These are phyloP conservation scores for Coemansia sp. DNA, from an alignment of 192 early-diverging fungal species.

Conservation along the genomic window DNA sequence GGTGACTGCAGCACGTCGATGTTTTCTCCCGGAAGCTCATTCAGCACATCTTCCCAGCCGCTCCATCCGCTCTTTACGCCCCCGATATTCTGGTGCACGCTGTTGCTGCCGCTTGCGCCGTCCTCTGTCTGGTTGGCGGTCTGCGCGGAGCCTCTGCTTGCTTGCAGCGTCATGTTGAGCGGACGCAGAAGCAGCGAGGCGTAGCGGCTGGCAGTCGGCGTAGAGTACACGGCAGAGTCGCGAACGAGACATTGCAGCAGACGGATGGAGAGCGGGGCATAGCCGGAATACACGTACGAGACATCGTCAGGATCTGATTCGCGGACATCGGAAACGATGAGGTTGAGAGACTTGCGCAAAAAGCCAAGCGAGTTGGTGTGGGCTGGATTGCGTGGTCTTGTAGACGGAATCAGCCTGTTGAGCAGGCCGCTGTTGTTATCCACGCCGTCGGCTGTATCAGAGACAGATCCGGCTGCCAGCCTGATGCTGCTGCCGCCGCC, in stretches of 20 bases:
- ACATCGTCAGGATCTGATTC: slow-evolving; percentile 85
- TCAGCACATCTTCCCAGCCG: slow-evolving; percentile 85
- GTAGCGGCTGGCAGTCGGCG: slow-evolving; percentile 37
- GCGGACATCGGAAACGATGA: slow-evolving; percentile 87
- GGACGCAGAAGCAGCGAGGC: slow-evolving; percentile 42
- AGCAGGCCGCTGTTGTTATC: slow-evolving; percentile 8
- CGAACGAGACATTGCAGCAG: slow-evolving; percentile 78
- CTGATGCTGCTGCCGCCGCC: slow-evolving; percentile 45
- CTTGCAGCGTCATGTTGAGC: slow-evolving; percentile 37
- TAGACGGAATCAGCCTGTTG: slow-evolving; percentile 23
- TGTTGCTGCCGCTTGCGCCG: slow-evolving; percentile 11
- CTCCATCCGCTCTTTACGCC: slow-evolving; percentile 73
- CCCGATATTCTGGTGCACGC: slow-evolving; percentile 6
- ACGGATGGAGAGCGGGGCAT: slow-evolving; percentile 88
- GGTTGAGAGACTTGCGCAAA: slow-evolving; percentile 68
- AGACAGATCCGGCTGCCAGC: not conserved
- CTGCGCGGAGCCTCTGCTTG: slow-evolving; percentile 22
- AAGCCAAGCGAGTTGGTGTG: slow-evolving; percentile 44
- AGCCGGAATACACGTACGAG: slow-evolving; percentile 93
- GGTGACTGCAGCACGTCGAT: slow-evolving; percentile 78
- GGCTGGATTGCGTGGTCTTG: slow-evolving; percentile 23
- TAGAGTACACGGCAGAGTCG: slow-evolving; percentile 43
- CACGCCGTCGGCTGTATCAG: not conserved
- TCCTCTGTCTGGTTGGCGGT: slow-evolving; percentile 12
- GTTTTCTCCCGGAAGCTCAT: slow-evolving; percentile 73